phyloP scores from a whole-genome alignment of 2,329 filamentous ascomycete genomes.

The Nemania diffusa region DNA sequence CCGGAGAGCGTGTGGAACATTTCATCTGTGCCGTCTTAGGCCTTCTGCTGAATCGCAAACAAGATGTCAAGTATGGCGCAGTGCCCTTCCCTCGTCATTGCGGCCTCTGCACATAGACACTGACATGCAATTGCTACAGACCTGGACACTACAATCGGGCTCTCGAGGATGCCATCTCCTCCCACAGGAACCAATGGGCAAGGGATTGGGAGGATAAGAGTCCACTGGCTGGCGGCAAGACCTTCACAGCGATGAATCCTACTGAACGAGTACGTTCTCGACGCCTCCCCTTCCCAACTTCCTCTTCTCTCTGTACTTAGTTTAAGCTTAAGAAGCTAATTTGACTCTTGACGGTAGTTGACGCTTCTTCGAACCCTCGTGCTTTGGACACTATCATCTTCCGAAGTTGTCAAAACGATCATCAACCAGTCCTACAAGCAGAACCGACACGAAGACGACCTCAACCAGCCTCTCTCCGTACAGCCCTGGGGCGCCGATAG shows the following conservation, averaged over 20 bases:
- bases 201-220: slow-evolving; percentile 83
- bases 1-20: slow-evolving; percentile 86
- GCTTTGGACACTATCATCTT: slow-evolving; percentile 89
- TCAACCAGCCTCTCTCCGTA: slow-evolving; percentile 88
- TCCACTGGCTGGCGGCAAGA: slow-evolving; percentile 81
- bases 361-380: slow-evolving; percentile 83
- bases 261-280: slow-evolving; percentile 75
- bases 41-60: slow-evolving; percentile 94
- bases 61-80: slow-evolving; percentile 89
- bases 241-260: slow-evolving; percentile 84
- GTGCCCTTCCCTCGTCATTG: slow-evolving; percentile 27
- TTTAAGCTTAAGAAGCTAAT: slow-evolving; percentile 34
- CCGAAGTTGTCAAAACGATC: slow-evolving; percentile 81
- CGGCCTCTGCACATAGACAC: slow-evolving; percentile 18
- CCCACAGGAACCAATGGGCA: slow-evolving; percentile 90
- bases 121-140: slow-evolving; percentile 60
- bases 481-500: slow-evolving; percentile 92
- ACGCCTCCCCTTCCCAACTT: neutral
- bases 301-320: neutral
- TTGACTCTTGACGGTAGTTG: slow-evolving; percentile 64
- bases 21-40: slow-evolving; percentile 90
- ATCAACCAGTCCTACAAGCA: slow-evolving; percentile 92
- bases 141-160: slow-evolving; percentile 92
- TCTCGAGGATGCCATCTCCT: slow-evolving; percentile 88
- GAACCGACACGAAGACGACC: slow-evolving; percentile 79